Evolutionary conservation across 441 rosid species (phyloP), one percentile per base, ranked within the genome.

Genomic region (Eutrema salsugineum): DNA sequence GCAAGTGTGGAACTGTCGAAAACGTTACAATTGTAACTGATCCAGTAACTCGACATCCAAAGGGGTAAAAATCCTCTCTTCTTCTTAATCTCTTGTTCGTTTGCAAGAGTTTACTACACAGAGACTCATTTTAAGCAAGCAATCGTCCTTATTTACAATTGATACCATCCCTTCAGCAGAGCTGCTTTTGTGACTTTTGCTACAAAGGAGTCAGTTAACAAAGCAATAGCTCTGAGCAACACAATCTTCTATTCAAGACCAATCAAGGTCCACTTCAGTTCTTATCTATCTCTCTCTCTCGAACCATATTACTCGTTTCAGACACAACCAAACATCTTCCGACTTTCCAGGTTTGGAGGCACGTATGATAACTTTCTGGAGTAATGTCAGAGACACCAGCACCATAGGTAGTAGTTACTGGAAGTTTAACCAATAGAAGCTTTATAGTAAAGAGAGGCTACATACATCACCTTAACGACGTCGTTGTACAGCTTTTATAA

Each of bases 121-220:
- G 32, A 30, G 2, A 28, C 30, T 20, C 73, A 53, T 57, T 62
- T 30, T 19, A 56, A 39, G 38, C 39, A 59, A 69, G 12, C 19
- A 57, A 24, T 4, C 12, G 6, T 49, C 35, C 36, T 55, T 17
- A 70, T 15, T 24, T n/a, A 6, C 24, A 14, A 6, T 46, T 0
- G 11, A 42, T 32, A 39, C 8, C 42, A 19, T 67, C 55, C 8
- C 16, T 62, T 48, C 56, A 49, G 35, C 68, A 83, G 77, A 35
- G 53, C 76, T 76, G 83, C 79, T 65, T 75, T 66, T 62, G 72
- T 80, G 64, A 72, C 79, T 40, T 83, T 78, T 66, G 77, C 77
- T 33, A 42, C 69, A 38, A 62, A 66, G 58, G 83, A 80, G 60
- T 80, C 77, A 15, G 73, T 70, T 47, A 51, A 66, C 58, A 78